Base-by-base conservation (phyloP, 169 alveolate species). In the Babesia microti region DNA sequence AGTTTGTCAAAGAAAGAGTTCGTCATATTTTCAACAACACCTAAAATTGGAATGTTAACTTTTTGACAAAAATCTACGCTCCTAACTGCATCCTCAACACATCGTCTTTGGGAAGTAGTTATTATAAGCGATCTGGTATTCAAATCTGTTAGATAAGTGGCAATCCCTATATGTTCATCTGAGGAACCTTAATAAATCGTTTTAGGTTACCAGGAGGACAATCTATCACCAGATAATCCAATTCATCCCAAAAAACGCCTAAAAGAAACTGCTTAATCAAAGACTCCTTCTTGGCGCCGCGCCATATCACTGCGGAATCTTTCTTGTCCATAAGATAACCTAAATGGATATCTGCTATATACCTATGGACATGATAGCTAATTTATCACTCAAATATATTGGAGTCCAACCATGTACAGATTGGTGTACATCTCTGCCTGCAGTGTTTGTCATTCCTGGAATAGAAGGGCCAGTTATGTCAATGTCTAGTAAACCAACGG, bases 401-500 rank as follows among this genome's bases (percentile, higher is more conserved):
- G 99, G 99, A 12, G 92, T 66, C 98, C 97, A 91, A 11, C 99
- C 99, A 15, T 72, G 85, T 18, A 91, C 89, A 34, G 94, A 78
- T 46, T 86, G 83, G 57, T 87, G 96, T 14, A 95, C 97, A 66
- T 92, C 98, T 45, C 72, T 78, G 36, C 78, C 83, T 43, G 73
- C 79, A 37, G 91, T 78, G 27, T 89, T 88, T 70, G 92, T 79
- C 97, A 95, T 88, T 41, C 91, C 79, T 1, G 98, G 99, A 41
- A 91, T 84, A 22, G 96, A 83, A 18, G 99, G 99, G 0, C 99
- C 99, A 35, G 98, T 92, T 28, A 95, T 93, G 58, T 95, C 99
- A 11, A 95, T 86, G 67, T 95, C 99, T 33, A 93, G 73, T 14
- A 95, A 74, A 4, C 98, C 98, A 6, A 95, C 88, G 35, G 78